Evolutionary conservation across 2,329 filamentous ascomycete genomes (phyloP).

Genomic region (Meredithiella fracta): DNA sequence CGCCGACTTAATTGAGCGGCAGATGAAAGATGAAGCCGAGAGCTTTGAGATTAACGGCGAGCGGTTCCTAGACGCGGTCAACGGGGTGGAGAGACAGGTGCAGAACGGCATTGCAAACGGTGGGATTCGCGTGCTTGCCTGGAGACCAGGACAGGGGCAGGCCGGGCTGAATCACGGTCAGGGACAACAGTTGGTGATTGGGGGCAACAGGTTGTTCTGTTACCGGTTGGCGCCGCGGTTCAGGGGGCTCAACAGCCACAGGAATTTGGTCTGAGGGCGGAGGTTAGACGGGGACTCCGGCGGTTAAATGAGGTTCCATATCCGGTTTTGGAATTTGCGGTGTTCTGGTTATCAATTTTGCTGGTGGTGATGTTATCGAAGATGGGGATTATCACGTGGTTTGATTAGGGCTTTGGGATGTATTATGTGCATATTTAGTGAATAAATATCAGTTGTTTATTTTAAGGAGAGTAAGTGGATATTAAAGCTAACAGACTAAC

Average conservation of each 20-base stretch:
- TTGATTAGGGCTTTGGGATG: neutral
- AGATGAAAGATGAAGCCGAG: neutral
- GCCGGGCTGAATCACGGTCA: too few relatives aligned
- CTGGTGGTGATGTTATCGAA: neutral
- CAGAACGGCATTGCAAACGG: neutral
- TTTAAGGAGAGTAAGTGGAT: neutral
- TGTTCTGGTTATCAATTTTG: neutral
- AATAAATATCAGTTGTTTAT: neutral
- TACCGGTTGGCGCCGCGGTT: neutral
- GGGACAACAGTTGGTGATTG: too few relatives aligned
- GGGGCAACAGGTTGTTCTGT: neutral
- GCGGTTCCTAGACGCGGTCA: neutral
- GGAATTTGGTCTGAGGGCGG: neutral
- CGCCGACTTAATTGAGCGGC: neutral
- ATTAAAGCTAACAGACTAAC: neutral
- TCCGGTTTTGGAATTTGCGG: neutral
- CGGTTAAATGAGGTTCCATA: neutral
- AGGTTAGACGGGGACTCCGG: neutral
- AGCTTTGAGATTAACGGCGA: neutral
- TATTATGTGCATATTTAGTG: neutral
- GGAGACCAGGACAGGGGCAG: neutral
- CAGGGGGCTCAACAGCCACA: neutral
- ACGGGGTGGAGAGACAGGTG: neutral
- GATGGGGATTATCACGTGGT: slow-evolving; percentile 1
- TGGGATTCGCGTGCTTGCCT: neutral